Percentiles rank a stretch among this genome's conserved stretches.
phyloP scores from a whole-genome alignment of 768 basidiomycete species.

The Mycena venus region DNA sequence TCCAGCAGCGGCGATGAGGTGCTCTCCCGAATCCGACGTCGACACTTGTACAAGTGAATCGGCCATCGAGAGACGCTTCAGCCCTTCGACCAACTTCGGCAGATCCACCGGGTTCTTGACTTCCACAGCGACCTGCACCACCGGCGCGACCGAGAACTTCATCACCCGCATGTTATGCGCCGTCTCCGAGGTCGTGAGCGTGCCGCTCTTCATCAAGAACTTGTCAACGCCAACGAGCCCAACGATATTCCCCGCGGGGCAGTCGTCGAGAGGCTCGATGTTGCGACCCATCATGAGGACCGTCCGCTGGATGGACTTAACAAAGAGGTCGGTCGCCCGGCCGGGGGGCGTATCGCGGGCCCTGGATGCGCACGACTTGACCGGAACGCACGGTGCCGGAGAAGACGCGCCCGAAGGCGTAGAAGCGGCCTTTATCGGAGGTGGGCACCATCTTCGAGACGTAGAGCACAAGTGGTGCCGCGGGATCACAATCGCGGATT shows the following conservation, averaged over 20 bases:
- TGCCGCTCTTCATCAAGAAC: conserved; percentile 99
- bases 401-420: conserved; percentile 99
- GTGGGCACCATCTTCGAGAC: conserved; percentile 99
- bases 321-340: conserved; percentile 97
- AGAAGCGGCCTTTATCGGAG: conserved; percentile 99
- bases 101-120: conserved; percentile 99
- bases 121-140: conserved; percentile 98
- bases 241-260: conserved; percentile 98
- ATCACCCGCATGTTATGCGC: conserved; percentile 99
- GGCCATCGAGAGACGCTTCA: conserved; percentile 99
- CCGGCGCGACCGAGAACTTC: conserved; percentile 99
- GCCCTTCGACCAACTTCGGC: conserved; percentile 99
- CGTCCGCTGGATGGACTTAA: conserved; percentile 98
- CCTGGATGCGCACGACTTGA: conserved; percentile 98
- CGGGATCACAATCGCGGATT: conserved; percentile 98
- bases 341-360: conserved; percentile 98
- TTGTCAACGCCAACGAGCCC: conserved; percentile 99
- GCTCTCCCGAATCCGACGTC: conserved; percentile 93
- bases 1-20: conserved; percentile 99
- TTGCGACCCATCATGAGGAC: conserved; percentile 99
- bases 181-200: conserved; percentile 96
- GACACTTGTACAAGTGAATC: conserved; percentile 98
- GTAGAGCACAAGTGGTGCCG: conserved; percentile 96
- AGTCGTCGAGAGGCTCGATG: conserved; percentile 98
- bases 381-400: conserved; percentile 97